These are phyloP conservation scores for Protomyces pachydermus DNA, from an alignment of 1,139 yeast genomes.

Conservation along the genomic window DNA sequence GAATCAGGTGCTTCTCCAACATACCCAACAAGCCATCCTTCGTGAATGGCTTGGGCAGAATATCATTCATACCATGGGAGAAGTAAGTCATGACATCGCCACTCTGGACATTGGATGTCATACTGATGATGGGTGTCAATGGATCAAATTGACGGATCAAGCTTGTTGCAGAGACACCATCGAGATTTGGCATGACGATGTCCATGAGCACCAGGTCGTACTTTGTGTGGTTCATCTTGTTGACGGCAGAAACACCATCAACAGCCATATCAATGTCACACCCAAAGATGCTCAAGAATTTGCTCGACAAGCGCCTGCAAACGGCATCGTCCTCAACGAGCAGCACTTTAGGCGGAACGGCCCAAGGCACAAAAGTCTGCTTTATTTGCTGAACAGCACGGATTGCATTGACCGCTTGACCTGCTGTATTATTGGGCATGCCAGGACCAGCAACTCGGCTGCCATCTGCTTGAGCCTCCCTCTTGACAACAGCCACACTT, in stretches of 20 bases:
- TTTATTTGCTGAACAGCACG: slow-evolving; percentile 26
- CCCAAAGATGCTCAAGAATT: slow-evolving; percentile 78
- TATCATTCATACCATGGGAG: slow-evolving; percentile 82
- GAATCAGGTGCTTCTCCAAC: slow-evolving; percentile 59
- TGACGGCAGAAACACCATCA: slow-evolving; percentile 85
- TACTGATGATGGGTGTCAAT: slow-evolving; percentile 82
- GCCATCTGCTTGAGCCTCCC: slow-evolving; percentile 2
- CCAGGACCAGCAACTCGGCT: neutral
- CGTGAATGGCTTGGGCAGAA: slow-evolving; percentile 86
- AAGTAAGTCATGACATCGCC: slow-evolving; percentile 74
- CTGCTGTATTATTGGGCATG: slow-evolving; percentile 5
- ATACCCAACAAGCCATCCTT: slow-evolving; percentile 74
- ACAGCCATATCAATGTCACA: slow-evolving; percentile 89
- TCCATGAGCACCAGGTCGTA: slow-evolving; percentile 81
- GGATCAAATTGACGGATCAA: slow-evolving; percentile 78
- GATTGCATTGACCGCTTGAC: slow-evolving; percentile 22
- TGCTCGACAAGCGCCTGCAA: slow-evolving; percentile 53
- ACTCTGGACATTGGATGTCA: slow-evolving; percentile 85
- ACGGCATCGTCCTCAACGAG: slow-evolving; percentile 84
- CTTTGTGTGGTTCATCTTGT: slow-evolving; percentile 53
- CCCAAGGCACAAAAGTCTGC: slow-evolving; percentile 31
- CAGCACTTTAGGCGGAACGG: slow-evolving; percentile 46
- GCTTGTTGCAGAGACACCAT: slow-evolving; percentile 89
- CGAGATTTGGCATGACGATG: slow-evolving; percentile 88
- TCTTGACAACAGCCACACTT: neutral